A percentile compares a stretch with the other conserved stretches of the same genome.
phyloP scores from a whole-genome alignment of 345 rosid genomes.

The Kernera saxatilis region DNA sequence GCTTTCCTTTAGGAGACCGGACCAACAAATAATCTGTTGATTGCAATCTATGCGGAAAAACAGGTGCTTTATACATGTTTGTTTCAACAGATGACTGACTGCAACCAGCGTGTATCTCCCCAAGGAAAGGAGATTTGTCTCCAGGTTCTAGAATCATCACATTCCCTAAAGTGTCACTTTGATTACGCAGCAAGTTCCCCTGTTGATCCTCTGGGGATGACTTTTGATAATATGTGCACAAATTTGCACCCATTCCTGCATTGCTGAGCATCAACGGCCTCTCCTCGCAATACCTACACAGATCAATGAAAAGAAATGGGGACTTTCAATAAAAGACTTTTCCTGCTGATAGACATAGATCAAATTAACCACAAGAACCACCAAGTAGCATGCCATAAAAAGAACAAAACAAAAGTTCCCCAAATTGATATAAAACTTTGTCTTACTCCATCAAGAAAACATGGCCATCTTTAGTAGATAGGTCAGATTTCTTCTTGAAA shows the following conservation, averaged over 20 bases:
- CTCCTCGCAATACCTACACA: constrained; percentile 88
- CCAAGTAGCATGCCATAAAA: background rate
- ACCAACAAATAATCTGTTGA: constrained; percentile 85
- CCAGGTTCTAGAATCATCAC: constrained; percentile 66
- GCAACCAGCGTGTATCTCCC: constrained; percentile 77
- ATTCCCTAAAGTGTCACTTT: constrained; percentile 62
- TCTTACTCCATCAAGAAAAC: constrained; percentile 95
- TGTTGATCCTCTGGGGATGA: constrained; percentile 68
- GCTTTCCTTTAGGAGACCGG: constrained; percentile 94
- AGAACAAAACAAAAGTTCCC: background rate
- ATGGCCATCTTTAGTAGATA: constrained; percentile 94
- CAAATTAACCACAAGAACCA: background rate
- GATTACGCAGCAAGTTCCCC: constrained; percentile 47
- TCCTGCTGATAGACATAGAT: constrained; percentile 1
- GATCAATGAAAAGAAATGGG: background rate
- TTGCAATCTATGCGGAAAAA: constrained; percentile 77
- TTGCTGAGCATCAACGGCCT: constrained; percentile 85
- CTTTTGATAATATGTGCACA: constrained; percentile 91
- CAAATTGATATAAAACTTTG: background rate
- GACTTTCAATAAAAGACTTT: background rate
- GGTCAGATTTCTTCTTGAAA: constrained; percentile 98
- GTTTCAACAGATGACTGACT: constrained; percentile 85
- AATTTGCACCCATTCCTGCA: constrained; percentile 93
- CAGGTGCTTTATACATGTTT: constrained; percentile 92
- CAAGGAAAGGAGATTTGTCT: constrained; percentile 96